Conservation (phyloP, 352 stramenopile species). For the Globisporangium megalacanthum region DNA sequence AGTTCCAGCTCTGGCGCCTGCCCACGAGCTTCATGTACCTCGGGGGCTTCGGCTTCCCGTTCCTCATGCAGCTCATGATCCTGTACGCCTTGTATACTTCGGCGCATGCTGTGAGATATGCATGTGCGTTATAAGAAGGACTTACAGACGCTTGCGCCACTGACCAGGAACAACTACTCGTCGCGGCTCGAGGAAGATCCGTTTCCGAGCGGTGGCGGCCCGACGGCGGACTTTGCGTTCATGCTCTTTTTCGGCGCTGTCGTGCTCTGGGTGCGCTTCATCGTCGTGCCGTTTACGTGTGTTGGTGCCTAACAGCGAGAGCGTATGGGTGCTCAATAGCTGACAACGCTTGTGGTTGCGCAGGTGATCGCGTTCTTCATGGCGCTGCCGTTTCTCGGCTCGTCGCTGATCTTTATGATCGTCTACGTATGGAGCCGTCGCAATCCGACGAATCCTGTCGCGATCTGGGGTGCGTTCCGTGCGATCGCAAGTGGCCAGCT, state of each 20-base stretch:
- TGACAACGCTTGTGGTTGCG: not conserved
- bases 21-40: constrained; percentile 88
- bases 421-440: constrained; percentile 89
- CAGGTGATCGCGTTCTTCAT: constrained; percentile 84
- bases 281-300: too few relatives aligned
- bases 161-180: constrained; percentile 72
- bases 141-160: not conserved
- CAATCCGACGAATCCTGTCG: constrained; percentile 73
- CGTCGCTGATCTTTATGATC: constrained; percentile 88
- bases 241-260: constrained; percentile 83
- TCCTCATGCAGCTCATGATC: constrained; percentile 90
- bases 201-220: constrained; percentile 71
- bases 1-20: constrained; percentile 87
- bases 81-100: constrained; percentile 35
- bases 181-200: constrained; percentile 79
- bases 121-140: not conserved
- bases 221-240: constrained; percentile 86
- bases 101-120: not conserved
- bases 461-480: constrained; percentile 63
- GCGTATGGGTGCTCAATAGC: not conserved
- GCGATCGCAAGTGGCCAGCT: too few relatives aligned
- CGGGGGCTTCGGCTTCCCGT: constrained; percentile 83
- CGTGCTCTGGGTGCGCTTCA: constrained; percentile 70
- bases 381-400: constrained; percentile 74
- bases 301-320: too few relatives aligned